A percentile compares a stretch with the other conserved stretches of the same genome.
Conservation (phyloP, 2,329 filamentous ascomycete genomes). For the Pseudocercospora fijiensis region DNA sequence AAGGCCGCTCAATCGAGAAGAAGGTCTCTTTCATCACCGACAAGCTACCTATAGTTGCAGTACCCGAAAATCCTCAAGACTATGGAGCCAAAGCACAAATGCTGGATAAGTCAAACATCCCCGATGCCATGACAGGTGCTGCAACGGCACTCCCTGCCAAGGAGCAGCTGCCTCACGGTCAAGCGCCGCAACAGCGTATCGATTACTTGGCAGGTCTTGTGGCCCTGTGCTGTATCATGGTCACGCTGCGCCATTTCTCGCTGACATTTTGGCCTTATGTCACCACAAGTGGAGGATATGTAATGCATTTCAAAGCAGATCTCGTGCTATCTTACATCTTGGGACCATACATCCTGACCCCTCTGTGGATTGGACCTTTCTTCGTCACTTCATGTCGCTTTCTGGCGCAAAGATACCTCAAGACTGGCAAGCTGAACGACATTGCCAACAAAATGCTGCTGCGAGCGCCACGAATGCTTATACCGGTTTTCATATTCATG, state of each 20-base stretch:
- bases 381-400: conserved; percentile 52
- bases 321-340: conserved; percentile 45
- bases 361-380: conserved; percentile 52
- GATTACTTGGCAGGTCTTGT: conserved; percentile 51
- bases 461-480: conserved; percentile 48
- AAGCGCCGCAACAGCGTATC: conserved; percentile 36
- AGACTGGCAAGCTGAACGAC: conserved; percentile 44
- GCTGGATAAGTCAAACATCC: conserved; percentile 21
- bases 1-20: conserved; percentile 13
- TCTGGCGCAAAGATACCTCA: conserved; percentile 45
- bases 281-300: conserved; percentile 34
- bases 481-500: conserved; percentile 47
- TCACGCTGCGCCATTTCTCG: conserved; percentile 49
- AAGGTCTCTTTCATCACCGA: not conserved
- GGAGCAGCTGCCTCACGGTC: conserved; percentile 16
- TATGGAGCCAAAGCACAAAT: conserved; percentile 16
- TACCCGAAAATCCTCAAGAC: conserved; percentile 22
- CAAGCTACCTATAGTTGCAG: conserved; percentile 1
- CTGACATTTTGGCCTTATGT: conserved; percentile 43
- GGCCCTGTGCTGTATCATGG: conserved; percentile 46
- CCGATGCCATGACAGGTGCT: conserved; percentile 24
- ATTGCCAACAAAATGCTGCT: conserved; percentile 48
- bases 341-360: conserved; percentile 47
- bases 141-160: conserved; percentile 22
- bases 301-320: conserved; percentile 45